phyloP scores from a whole-genome alignment of 345 rosid species.

The Euphorbia pulcherrima region DNA sequence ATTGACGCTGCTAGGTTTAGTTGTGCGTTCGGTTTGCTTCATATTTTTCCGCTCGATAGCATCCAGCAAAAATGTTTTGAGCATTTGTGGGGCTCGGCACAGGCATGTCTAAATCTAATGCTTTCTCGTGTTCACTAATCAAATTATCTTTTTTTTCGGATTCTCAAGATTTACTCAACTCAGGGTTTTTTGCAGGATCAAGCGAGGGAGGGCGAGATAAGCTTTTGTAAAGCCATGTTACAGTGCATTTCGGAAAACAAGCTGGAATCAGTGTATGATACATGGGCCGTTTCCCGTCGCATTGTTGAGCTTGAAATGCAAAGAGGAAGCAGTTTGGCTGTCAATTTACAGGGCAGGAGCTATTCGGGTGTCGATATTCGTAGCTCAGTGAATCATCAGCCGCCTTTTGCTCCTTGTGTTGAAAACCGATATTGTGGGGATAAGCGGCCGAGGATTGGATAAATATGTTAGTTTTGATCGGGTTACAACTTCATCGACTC shows the following conservation, averaged over 20 bases:
- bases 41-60: conserved; percentile 17
- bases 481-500: background rate
- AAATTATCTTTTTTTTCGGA: background rate
- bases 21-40: conserved; percentile 25
- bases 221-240: conserved; percentile 10
- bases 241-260: conserved; percentile 24
- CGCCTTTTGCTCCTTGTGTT: background rate
- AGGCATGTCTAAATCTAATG: conserved; percentile 21
- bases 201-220: conserved; percentile 13
- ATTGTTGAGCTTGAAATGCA: conserved; percentile 16
- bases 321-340: background rate
- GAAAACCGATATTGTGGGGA: background rate
- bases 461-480: background rate
- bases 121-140: background rate
- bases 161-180: background rate
- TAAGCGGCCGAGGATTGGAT: conserved; percentile 23
- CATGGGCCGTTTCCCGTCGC: background rate
- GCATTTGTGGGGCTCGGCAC: background rate
- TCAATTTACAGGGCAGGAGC: background rate
- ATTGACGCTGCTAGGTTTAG: conserved; percentile 31
- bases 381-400: background rate
- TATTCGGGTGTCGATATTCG: background rate
- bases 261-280: conserved; percentile 10
- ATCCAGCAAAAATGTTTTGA: conserved; percentile 19
- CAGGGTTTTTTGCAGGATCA: conserved; percentile 20